phyloP scores from a whole-genome alignment of 345 rosid genomes.

The Linum tenue region DNA sequence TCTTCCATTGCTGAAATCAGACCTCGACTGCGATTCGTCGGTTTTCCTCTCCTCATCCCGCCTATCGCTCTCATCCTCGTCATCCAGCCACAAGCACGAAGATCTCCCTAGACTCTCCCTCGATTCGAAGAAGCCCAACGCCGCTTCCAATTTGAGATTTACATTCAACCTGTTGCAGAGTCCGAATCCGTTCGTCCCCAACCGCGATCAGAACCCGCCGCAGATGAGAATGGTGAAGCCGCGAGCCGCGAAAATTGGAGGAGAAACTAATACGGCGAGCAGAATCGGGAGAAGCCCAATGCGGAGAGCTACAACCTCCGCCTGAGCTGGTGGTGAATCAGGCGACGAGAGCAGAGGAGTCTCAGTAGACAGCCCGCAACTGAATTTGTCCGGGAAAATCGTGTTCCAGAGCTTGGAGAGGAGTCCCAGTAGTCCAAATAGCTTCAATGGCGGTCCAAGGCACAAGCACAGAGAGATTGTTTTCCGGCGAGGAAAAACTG shows the following conservation, averaged over 20 bases:
- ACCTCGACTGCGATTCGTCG: no score
- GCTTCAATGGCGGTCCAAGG: conserved; percentile 80
- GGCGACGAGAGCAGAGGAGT: conserved; percentile 42
- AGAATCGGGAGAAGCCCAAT: conserved; percentile 56
- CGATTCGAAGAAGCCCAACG: conserved; percentile 49
- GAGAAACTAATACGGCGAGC: neutral
- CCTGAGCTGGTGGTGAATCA: conserved; percentile 17
- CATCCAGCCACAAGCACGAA: conserved; percentile 81
- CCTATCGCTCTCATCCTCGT: no score
- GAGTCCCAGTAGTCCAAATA: conserved; percentile 94
- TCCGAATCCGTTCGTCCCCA: conserved; percentile 53
- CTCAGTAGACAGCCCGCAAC: conserved; percentile 80
- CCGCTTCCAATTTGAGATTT: conserved; percentile 5
- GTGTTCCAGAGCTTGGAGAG: conserved; percentile 86
- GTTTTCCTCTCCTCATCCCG: no score
- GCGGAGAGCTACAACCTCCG: conserved; percentile 16
- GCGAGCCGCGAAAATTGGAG: conserved; percentile 25
- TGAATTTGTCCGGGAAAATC: conserved; percentile 87
- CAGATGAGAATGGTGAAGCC: conserved; percentile 61
- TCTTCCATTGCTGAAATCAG: no score
- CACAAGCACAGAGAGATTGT: conserved; percentile 72
- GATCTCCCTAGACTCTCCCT: conserved; percentile 66
- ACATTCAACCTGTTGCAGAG: no score
- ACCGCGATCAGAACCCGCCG: conserved; percentile 39
- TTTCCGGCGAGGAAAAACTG: no score